These are phyloP conservation scores for Flueggea neowawraea DNA, from an alignment of 441 rosid genomes.

Conservation along the genomic window DNA sequence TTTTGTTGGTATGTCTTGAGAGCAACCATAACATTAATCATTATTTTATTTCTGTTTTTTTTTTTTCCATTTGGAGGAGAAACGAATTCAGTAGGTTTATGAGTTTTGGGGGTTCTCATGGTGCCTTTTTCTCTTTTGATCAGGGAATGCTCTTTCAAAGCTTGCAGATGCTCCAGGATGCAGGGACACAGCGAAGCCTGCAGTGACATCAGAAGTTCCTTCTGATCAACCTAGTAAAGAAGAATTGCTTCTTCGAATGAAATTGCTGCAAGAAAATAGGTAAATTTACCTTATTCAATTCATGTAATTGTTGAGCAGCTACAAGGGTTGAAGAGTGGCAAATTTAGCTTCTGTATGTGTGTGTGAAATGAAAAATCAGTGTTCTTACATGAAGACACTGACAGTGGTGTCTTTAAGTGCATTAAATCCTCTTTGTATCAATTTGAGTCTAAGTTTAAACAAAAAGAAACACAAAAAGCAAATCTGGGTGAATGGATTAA, in stretches of 20 bases:
- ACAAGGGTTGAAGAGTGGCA: background rate
- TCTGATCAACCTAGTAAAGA: conserved; percentile 64
- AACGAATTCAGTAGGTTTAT: too few species aligned
- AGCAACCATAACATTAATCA: too few species aligned
- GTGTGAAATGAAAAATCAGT: too few species aligned
- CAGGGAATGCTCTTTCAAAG: conserved; percentile 68
- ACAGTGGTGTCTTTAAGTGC: too few species aligned
- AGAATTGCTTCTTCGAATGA: conserved; percentile 64
- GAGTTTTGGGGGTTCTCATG: background rate
- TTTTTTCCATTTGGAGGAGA: too few species aligned
- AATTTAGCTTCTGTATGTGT: background rate
- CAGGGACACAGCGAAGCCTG: conserved; percentile 43
- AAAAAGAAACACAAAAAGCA: too few species aligned
- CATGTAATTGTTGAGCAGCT: conserved; percentile 4
- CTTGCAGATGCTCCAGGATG: conserved; percentile 9
- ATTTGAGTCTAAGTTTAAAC: too few species aligned
- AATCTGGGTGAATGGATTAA: too few species aligned
- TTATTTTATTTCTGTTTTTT: too few species aligned
- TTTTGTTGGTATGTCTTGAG: conserved; percentile 56
- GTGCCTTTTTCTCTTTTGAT: conserved; percentile 15
- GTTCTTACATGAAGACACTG: too few species aligned
- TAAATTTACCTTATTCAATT: conserved; percentile 15
- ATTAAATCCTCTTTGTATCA: too few species aligned
- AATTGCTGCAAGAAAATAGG: conserved; percentile 68
- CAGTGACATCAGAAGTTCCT: conserved; percentile 25